Base-by-base conservation (phyloP, 164 flowering plant species). In the Annona squamosa region DNA sequence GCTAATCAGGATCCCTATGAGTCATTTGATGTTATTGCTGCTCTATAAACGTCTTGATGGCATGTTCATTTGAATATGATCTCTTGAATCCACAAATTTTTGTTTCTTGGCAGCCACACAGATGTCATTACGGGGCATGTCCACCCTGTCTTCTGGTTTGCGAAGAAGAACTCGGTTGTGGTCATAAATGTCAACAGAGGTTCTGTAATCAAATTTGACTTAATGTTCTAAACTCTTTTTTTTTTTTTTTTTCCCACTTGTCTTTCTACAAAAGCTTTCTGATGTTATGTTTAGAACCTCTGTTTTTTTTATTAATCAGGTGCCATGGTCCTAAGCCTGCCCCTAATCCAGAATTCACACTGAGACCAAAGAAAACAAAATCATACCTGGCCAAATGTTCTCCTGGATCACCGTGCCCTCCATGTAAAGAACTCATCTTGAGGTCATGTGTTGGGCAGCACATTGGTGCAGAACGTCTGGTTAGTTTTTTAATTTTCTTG, bases 251-350 rank as follows among this genome's bases (percentile, higher is more conserved):
- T 26, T 26, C 1, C 37, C 37, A 1, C 37, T 1, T 26, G 37
- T 26, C 37, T 26, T 26, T 26, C 37, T 26, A 26, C 37, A 26
- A 26, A 26, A 26, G 37, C 37, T 26, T 26, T 26, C 37, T 26
- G 37, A 26, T 26, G 37, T 26, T 26, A 26, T 26, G 37, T 56
- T 56, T 72, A n/a, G 44, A n/a, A 41, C 46, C 10, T 72, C 43
- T 4, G 37, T 26, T 37, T 4, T 69, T 71, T 64, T 42, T 7
- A 13, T 18, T 71, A 61, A 76, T 74, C 82, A 92, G 98, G 83
- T 94, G 98, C 70, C 98, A 94, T 85, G 98, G 90, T 63, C 90
- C 97, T 74, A 86, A 75, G 79, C 97, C 98, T 78, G 90, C 97
- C 70, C 94, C 97, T 68, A 86, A 85, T 59, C 92, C 86, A 47